phyloP scores from a whole-genome alignment of 495 filamentous ascomycete genomes.

The Glonium stellatum region DNA sequence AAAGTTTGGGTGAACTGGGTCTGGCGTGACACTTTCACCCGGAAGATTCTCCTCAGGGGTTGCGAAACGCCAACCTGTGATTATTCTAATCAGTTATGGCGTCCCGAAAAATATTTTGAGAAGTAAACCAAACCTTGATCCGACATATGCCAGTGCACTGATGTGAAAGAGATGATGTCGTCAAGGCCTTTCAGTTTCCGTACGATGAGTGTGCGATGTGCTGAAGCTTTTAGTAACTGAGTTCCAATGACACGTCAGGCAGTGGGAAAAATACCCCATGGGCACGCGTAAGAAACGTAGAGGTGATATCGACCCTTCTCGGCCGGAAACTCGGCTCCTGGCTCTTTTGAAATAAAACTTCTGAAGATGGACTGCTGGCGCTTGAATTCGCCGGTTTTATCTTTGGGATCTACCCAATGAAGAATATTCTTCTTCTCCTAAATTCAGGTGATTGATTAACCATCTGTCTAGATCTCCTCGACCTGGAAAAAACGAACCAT shows the following conservation, averaged over 20 bases:
- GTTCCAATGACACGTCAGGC: neutral
- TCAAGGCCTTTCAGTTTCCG: constrained; percentile 62
- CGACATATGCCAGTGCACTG: constrained; percentile 61
- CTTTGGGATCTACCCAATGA: constrained; percentile 68
- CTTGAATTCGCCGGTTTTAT: constrained; percentile 85
- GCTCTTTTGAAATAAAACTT: constrained; percentile 43
- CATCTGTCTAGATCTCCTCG: neutral
- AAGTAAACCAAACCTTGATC: constrained; percentile 45
- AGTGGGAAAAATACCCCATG: constrained; percentile 40
- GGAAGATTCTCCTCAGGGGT: constrained; percentile 36
- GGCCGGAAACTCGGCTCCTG: constrained; percentile 56
- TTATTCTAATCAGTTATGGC: neutral
- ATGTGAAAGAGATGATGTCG: constrained; percentile 57
- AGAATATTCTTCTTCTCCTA: constrained; percentile 51
- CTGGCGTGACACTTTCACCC: constrained; percentile 49
- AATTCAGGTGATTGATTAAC: neutral
- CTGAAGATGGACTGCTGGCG: constrained; percentile 43
- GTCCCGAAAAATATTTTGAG: neutral
- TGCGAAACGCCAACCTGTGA: constrained; percentile 38
- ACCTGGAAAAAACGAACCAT: neutral
- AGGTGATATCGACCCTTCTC: constrained; percentile 65
- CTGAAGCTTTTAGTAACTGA: neutral
- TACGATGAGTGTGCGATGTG: constrained; percentile 60
- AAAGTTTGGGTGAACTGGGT: constrained; percentile 57
- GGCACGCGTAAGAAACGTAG: constrained; percentile 68